Evolutionary conservation across 1,139 yeast genomes (phyloP).

Genomic region (Yamadazyma mexicana): DNA sequence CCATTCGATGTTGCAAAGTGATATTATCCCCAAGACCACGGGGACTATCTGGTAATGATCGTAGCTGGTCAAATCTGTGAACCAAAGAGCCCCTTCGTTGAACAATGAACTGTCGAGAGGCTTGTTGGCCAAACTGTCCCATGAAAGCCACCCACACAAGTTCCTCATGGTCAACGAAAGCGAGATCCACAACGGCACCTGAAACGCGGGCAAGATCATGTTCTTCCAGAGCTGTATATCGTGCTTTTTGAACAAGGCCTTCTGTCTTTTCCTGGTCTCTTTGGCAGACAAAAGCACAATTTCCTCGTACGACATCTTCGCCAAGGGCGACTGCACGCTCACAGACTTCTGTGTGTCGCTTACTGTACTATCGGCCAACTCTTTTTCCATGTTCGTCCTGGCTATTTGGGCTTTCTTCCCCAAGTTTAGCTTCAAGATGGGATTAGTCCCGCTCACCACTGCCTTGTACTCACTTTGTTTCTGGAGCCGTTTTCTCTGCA

Average conservation of each 20-base stretch:
- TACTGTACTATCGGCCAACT: slow-evolving; percentile 8
- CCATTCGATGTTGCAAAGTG: slow-evolving; percentile 82
- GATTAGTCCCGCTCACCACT: slow-evolving; percentile 69
- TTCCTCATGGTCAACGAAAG: slow-evolving; percentile 76
- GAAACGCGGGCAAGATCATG: slow-evolving; percentile 69
- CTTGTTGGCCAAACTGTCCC: slow-evolving; percentile 43
- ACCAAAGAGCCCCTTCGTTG: slow-evolving; percentile 61
- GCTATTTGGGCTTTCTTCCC: slow-evolving; percentile 55
- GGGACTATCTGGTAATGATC: slow-evolving; percentile 74
- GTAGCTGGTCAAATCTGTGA: slow-evolving; percentile 54
- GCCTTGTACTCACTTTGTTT: slow-evolving; percentile 73
- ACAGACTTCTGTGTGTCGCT: slow-evolving; percentile 13
- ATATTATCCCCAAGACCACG: slow-evolving; percentile 63
- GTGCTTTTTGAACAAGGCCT: slow-evolving; percentile 61
- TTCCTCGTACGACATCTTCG: slow-evolving; percentile 71
- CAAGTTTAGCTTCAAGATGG: slow-evolving; percentile 68
- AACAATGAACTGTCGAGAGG: slow-evolving; percentile 58
- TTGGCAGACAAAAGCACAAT: slow-evolving; percentile 70
- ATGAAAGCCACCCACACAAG: slow-evolving; percentile 69
- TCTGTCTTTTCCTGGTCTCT: slow-evolving; percentile 76
- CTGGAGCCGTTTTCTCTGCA: slow-evolving; percentile 67
- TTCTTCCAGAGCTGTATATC: slow-evolving; percentile 82
- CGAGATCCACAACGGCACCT: slow-evolving; percentile 85
- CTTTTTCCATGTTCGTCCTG: slow-evolving; percentile 26
- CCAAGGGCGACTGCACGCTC: slow-evolving; percentile 27